phyloP scores from a whole-genome alignment of 106 monocot genomes.

The Hemerocallis citrina region DNA sequence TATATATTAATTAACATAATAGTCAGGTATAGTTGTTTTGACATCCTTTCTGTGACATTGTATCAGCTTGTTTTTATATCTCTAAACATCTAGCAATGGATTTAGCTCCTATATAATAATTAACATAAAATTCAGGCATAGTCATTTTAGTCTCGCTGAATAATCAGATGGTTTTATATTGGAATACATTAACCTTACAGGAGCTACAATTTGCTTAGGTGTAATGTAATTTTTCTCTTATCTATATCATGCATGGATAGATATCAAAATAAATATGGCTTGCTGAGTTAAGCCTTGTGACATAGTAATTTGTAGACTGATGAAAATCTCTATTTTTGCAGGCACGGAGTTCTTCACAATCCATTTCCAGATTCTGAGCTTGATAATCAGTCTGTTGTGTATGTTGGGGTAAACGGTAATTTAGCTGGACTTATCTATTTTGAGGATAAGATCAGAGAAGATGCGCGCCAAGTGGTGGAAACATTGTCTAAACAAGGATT shows the following conservation, averaged over 20 bases:
- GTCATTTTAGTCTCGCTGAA: not conserved
- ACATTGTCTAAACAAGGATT: constrained; percentile 75
- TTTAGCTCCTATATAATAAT: not conserved
- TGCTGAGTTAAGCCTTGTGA: not conserved
- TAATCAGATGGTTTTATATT: too few relatives aligned
- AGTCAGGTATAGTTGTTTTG: too few relatives aligned
- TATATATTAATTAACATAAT: too few relatives aligned
- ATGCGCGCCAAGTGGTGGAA: constrained; percentile 70
- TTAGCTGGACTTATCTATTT: constrained; percentile 80
- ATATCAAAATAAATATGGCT: constrained; percentile 1
- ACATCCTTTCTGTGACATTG: too few relatives aligned
- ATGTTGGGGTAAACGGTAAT: constrained; percentile 76
- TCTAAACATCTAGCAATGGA: not conserved
- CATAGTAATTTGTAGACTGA: not conserved
- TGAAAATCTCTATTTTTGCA: constrained; percentile 19
- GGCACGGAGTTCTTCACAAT: constrained; percentile 63
- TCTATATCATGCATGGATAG: too few relatives aligned
- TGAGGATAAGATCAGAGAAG: constrained; percentile 94
- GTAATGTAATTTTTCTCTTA: too few relatives aligned
- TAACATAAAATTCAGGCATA: not conserved
- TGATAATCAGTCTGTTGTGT: constrained; percentile 66
- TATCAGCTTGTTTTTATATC: not conserved
- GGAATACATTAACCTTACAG: too few relatives aligned
- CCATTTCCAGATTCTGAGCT: constrained; percentile 44
- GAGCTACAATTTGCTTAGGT: too few relatives aligned